These are phyloP conservation scores for Lentinus brumalis DNA, from an alignment of 768 basidiomycete genomes.

Conservation along the genomic window DNA sequence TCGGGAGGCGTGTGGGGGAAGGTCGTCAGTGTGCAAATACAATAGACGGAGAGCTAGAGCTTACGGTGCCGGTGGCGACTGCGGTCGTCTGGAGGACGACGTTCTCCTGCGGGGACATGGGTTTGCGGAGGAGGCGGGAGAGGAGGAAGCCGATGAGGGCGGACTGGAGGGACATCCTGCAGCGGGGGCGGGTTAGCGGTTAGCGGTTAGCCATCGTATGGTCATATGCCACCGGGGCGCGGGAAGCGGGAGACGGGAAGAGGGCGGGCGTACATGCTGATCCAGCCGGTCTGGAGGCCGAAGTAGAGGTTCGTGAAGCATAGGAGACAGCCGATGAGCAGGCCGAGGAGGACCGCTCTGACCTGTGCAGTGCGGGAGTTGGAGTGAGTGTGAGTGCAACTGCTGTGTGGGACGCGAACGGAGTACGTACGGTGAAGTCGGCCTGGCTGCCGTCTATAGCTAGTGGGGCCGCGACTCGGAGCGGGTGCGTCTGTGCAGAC, in stretches of 20 bases:
- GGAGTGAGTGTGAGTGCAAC: too few species aligned
- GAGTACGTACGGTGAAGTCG: slow-evolving; percentile 22
- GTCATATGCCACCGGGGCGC: slow-evolving; percentile 13
- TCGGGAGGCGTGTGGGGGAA: too few species aligned
- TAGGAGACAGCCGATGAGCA: slow-evolving; percentile 82
- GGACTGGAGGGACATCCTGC: slow-evolving; percentile 94
- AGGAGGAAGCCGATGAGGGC: slow-evolving; percentile 90
- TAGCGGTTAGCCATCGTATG: not conserved
- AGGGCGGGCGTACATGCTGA: slow-evolving; percentile 60
- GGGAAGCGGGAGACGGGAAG: not conserved
- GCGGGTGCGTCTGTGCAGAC: slow-evolving; percentile 10
- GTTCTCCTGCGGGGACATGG: slow-evolving; percentile 88
- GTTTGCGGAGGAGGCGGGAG: slow-evolving; percentile 69
- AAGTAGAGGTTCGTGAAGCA: slow-evolving; percentile 93
- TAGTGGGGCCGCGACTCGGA: slow-evolving; percentile 8
- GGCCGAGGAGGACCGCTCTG: slow-evolving; percentile 71
- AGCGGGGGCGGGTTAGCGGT: not conserved
- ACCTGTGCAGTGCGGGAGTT: slow-evolving; percentile 20
- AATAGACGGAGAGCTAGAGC: not conserved
- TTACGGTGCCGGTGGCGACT: slow-evolving; percentile 82
- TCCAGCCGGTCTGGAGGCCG: slow-evolving; percentile 89
- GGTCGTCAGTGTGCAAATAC: too few species aligned
- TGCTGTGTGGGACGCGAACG: too few species aligned
- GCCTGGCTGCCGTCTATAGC: slow-evolving; percentile 16
- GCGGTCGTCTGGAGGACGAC: slow-evolving; percentile 95